phyloP scores from a whole-genome alignment of 495 filamentous ascomycete genomes.

The Penicillium cataractarum region DNA sequence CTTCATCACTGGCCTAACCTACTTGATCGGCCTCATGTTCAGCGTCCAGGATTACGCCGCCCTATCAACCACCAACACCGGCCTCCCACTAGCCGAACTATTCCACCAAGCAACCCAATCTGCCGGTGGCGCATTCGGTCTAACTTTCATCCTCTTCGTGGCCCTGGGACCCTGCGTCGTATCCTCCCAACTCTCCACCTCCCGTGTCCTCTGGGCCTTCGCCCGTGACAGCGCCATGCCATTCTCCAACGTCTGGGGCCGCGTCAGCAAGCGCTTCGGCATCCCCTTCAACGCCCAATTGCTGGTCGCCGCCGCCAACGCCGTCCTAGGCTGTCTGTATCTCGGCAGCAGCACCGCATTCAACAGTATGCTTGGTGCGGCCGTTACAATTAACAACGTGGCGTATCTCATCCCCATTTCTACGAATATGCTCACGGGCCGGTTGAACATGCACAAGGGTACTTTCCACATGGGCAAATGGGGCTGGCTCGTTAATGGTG shows the following conservation, averaged over 20 bases:
- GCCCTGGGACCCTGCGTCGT: conserved; percentile 6
- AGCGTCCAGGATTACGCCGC: conserved; percentile 7
- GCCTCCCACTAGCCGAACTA: conserved; percentile 8
- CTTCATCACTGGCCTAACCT: conserved; percentile 7
- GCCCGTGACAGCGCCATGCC: conserved; percentile 7
- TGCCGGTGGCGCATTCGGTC: conserved; percentile 6
- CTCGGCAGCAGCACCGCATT: conserved; percentile 7
- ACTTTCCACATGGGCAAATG: conserved; percentile 1
- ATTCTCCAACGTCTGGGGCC: conserved; percentile 3
- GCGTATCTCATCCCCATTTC: conserved; percentile 6
- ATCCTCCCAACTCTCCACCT: conserved; percentile 1
- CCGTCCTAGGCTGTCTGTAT: conserved; percentile 1
- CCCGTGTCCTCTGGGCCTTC: conserved; percentile 9
- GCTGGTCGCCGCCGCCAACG: neutral
- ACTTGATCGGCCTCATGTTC: conserved; percentile 11
- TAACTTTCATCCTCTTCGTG: conserved; percentile 7
- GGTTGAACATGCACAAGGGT: conserved; percentile 2
- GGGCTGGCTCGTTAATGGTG: conserved; percentile 1
- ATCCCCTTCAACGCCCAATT: conserved; percentile 10
- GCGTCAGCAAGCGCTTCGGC: conserved; percentile 1
- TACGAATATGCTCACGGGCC: neutral
- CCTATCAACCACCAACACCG: conserved; percentile 6
- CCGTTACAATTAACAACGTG: conserved; percentile 9
- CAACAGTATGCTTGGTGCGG: conserved; percentile 6
- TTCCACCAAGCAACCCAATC: conserved; percentile 11